These are phyloP conservation scores for Colletotrichum echinochloae DNA, from an alignment of 2,329 filamentous ascomycete species.

Conservation along the genomic window DNA sequence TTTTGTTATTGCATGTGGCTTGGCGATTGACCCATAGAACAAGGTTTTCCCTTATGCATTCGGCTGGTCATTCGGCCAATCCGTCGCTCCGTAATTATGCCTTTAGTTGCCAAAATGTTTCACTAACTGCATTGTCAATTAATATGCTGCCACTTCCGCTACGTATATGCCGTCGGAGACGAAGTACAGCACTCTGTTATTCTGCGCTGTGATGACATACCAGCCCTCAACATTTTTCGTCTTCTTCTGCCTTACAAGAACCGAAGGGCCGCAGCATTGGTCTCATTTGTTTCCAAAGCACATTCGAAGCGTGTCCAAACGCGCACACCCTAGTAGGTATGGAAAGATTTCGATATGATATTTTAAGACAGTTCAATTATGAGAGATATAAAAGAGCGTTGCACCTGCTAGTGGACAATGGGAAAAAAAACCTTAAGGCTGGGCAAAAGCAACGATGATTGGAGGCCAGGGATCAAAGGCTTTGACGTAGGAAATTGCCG, in stretches of 20 bases:
- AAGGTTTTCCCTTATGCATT: conserved; percentile 50
- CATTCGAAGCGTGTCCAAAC: conserved; percentile 56
- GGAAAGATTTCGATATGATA: conserved; percentile 33
- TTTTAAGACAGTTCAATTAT: conserved; percentile 10
- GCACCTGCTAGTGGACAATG: conserved; percentile 27
- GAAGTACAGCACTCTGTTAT: conserved; percentile 38
- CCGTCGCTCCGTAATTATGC: conserved; percentile 43
- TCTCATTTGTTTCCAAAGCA: conserved; percentile 56
- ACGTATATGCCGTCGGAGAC: conserved; percentile 43
- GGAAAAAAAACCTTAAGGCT: conserved; percentile 1
- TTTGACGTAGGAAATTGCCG: neutral
- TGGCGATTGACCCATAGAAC: neutral
- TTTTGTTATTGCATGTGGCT: conserved; percentile 18
- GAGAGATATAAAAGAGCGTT: conserved; percentile 6
- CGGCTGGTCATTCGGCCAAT: conserved; percentile 45
- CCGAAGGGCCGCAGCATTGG: conserved; percentile 62
- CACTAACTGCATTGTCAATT: conserved; percentile 49
- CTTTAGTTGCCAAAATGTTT: conserved; percentile 48
- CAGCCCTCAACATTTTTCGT: conserved; percentile 52
- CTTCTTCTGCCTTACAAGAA: conserved; percentile 61
- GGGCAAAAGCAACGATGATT: neutral
- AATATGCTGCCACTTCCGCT: conserved; percentile 47
- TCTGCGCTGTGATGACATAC: conserved; percentile 36
- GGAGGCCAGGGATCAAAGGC: neutral
- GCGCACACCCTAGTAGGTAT: conserved; percentile 64